phyloP scores from a whole-genome alignment of 2,329 filamentous ascomycete species.

The Aspergillus amoenus region DNA sequence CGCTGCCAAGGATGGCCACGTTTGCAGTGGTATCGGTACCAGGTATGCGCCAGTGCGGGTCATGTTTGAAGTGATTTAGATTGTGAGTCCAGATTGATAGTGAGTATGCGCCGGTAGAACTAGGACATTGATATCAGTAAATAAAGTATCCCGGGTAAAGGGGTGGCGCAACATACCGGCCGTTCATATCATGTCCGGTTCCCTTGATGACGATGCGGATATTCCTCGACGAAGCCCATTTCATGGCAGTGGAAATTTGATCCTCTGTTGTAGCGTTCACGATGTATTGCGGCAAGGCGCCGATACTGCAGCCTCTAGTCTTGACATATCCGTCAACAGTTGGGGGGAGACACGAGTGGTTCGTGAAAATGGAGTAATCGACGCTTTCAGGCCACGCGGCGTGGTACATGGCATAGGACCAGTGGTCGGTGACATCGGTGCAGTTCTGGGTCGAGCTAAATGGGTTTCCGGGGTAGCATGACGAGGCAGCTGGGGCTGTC shows the following conservation, averaged over 20 bases:
- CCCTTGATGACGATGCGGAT: slow-evolving; percentile 29
- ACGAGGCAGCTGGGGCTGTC: slow-evolving; percentile 28
- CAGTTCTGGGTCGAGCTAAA: slow-evolving; percentile 28
- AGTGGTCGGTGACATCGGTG: slow-evolving; percentile 24
- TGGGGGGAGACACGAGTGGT: slow-evolving; percentile 35
- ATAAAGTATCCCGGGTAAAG: too few relatives aligned
- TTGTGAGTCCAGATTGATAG: slow-evolving; percentile 50
- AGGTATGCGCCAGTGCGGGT: slow-evolving; percentile 12
- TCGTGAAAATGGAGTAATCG: slow-evolving; percentile 30
- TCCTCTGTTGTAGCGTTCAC: slow-evolving; percentile 31
- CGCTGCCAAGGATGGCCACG: slow-evolving; percentile 18
- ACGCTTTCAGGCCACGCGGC: slow-evolving; percentile 32
- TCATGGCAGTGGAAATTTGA: slow-evolving; percentile 31
- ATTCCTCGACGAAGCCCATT: slow-evolving; percentile 21
- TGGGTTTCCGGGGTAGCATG: slow-evolving; percentile 30
- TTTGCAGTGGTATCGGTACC: slow-evolving; percentile 11
- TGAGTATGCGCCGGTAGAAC: slow-evolving; percentile 44
- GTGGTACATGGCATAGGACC: slow-evolving; percentile 31
- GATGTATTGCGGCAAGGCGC: slow-evolving; percentile 33
- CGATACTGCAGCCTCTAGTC: slow-evolving; percentile 27
- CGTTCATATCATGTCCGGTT: slow-evolving; percentile 25
- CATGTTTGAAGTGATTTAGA: slow-evolving; percentile 37
- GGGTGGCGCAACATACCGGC: slow-evolving; percentile 14
- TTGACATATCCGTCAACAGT: slow-evolving; percentile 23
- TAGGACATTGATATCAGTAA: slow-evolving; percentile 7